Evolutionary conservation across 2,329 filamentous ascomycete species (phyloP), one percentile per base, ranked within the genome.

Genomic region (Xenoacremonium recifei): DNA sequence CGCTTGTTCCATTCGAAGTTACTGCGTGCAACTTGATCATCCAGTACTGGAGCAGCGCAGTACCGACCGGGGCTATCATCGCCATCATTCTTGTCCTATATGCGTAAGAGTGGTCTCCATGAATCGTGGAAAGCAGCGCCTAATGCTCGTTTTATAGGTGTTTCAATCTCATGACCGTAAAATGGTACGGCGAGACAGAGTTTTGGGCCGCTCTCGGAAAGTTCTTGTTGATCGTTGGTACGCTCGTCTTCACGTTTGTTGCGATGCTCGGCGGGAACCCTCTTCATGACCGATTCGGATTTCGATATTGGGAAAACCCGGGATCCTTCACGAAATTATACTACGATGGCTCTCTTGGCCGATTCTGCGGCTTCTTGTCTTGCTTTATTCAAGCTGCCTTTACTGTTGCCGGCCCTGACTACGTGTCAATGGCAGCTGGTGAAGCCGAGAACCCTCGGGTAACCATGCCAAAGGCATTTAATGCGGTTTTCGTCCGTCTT

Each of bases 131-230:
- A n/a, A n/a, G n/a, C n/a, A n/a, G n/a, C n/a, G n/a, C n/a, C n/a
- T n/a, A n/a, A n/a, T n/a, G n/a, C n/a, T n/a, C n/a, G n/a, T n/a
- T n/a, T n/a, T n/a, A n/a, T n/a, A n/a, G n/a, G n/a, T n/a, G n/a
- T n/a, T n/a, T n/a, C n/a, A n/a, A n/a, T n/a, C n/a, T n/a, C n/a
- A n/a, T n/a, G n/a, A n/a, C n/a, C n/a, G n/a, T n/a, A n/a, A n/a
- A n/a, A n/a, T n/a, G n/a, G n/a, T 79, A 75, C 48, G 75, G 75
- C n/a, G 76, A 79, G 47, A 66, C 74, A 37, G 76, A 79, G 47
- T 75, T 77, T 50, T 59, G 59, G 27, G 72, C 75, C 45, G 69
- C 69, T 18, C 67, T 69, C 13, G 59, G 76, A 50, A 77, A 78
- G 50, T 61, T 77, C 29, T 64, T 65, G 5, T 72, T 70, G 4